Base-by-base conservation (phyloP, 768 basidiomycete genomes). In the Leucosporidium scottii region DNA sequence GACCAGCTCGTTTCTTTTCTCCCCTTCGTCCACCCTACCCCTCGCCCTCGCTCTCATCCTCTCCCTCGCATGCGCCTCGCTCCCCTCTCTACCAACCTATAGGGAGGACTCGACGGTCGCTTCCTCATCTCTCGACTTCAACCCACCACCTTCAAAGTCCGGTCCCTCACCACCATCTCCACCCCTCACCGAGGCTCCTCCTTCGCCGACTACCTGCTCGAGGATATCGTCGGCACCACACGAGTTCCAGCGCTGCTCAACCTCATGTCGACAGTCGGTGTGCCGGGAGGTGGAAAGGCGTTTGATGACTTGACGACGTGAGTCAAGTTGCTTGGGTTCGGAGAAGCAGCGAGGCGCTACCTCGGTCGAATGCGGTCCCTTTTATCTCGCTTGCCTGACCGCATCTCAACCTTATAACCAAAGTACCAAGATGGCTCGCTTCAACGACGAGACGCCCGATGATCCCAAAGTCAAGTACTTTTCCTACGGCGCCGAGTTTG, bases 161-260 rank as follows among this genome's bases (percentile, higher is more conserved):
- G 89, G 59, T 91, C 88, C 28, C 82, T 97, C 65, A 98, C 94
- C 3, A 97, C 93, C 15, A 91, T 99, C 76, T 89, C 92, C 30
- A 90, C 92, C 0, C 96, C 96, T 2, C 96, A 99, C 74, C 86
- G 89, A 50, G 96, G 96, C 10, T 93, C 92, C 28, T 82, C 88
- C 1, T 97, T 98, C 73, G 94, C 94, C 1, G 89, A 94, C 77
- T 90, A 91, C 77, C 90, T 93, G 76, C 83, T 94, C 49, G 77
- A 79, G 47, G 75, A 79, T 57, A 62, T 81, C 47, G 71, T 81
- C 28, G 78, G 79, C 25, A 70, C 77, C 73, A 76, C 75, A 18
- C 78, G 80, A 28, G 76, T 83, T 6, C 81, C 82, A 1, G 72
- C 79, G 1, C 67, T 83, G 44, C 59, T 82, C 20, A 73, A 77